Conservation (phyloP, 1,284 basidiomycete species). For the Quambalaria eucalypti region DNA sequence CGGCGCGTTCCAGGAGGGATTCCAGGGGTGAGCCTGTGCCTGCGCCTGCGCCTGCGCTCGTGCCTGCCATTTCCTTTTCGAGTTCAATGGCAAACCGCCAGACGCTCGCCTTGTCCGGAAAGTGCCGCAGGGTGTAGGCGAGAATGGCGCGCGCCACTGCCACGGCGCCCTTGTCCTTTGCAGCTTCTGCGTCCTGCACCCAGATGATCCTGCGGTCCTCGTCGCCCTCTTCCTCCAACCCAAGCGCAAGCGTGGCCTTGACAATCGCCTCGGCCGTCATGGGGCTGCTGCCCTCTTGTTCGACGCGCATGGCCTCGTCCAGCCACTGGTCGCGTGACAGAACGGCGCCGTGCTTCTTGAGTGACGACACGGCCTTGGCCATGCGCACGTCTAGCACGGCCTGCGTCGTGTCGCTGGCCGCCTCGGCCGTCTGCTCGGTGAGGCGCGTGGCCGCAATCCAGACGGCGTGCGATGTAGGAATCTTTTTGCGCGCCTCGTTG, state of each 20-base stretch:
- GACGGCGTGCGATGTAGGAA: slow-evolving; percentile 93
- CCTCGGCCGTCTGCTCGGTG: slow-evolving; percentile 56
- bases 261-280: slow-evolving; percentile 88
- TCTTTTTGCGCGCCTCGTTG: slow-evolving; percentile 85
- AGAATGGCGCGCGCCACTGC: slow-evolving; percentile 77
- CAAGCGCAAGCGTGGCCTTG: slow-evolving; percentile 69
- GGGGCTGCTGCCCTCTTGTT: slow-evolving; percentile 71
- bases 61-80: slow-evolving; percentile 65
- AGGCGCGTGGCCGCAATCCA: slow-evolving; percentile 94
- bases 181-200: slow-evolving; percentile 79
- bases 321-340: slow-evolving; percentile 91
- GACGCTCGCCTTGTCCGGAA: slow-evolving; percentile 68
- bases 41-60: background rate
- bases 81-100: slow-evolving; percentile 87
- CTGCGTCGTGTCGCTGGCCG: slow-evolving; percentile 57
- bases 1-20: slow-evolving; percentile 69
- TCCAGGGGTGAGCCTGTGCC: slow-evolving; percentile 52
- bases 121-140: slow-evolving; percentile 82
- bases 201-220: slow-evolving; percentile 82
- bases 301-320: slow-evolving; percentile 84
- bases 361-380: slow-evolving; percentile 66
- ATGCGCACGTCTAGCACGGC: slow-evolving; percentile 79
- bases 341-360: slow-evolving; percentile 75
- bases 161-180: slow-evolving; percentile 64
- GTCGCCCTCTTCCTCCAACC: slow-evolving; percentile 90